Evolutionary conservation across 352 stramenopile genomes (phyloP).

Genomic region (Phytopythium ostracodes): DNA sequence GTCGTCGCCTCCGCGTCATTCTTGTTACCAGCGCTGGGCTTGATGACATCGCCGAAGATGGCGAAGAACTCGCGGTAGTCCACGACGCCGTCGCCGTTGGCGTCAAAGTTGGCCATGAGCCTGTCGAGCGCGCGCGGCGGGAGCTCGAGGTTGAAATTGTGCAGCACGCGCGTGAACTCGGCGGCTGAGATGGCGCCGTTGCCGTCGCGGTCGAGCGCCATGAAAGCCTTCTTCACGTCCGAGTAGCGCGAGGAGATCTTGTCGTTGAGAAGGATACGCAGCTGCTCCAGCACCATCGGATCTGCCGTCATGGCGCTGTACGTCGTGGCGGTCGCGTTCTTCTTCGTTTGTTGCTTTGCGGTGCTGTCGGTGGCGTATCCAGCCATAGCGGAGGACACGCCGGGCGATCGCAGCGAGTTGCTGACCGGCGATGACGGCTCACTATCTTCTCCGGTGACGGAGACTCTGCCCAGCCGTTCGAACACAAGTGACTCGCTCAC

Average conservation of each 20-base stretch:
- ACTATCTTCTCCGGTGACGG: constrained; percentile 11
- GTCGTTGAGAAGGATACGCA: constrained; percentile 60
- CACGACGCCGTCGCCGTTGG: constrained; percentile 33
- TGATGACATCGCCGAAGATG: constrained; percentile 49
- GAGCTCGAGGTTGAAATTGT: constrained; percentile 42
- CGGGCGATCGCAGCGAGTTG: constrained; percentile 51
- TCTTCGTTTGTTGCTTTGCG: constrained; percentile 9
- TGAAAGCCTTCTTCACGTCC: constrained; percentile 48
- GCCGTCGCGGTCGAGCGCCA: constrained; percentile 34
- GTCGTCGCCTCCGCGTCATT: neutral
- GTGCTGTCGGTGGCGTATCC: constrained; percentile 13
- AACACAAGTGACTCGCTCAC: constrained; percentile 59
- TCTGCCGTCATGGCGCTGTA: constrained; percentile 16
- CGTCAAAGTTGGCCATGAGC: constrained; percentile 31
- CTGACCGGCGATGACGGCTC: constrained; percentile 15
- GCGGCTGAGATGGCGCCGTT: constrained; percentile 35
- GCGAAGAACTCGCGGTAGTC: constrained; percentile 66
- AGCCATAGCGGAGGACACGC: constrained; percentile 30
- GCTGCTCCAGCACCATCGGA: constrained; percentile 42
- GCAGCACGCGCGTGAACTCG: constrained; percentile 50
- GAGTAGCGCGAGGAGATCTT: constrained; percentile 35
- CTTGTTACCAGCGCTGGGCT: constrained; percentile 16
- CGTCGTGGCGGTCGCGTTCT: neutral
- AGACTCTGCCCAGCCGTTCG: constrained; percentile 19
- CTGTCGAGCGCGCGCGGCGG: constrained; percentile 31